Evolutionary conservation across 164 flowering plant genomes (phyloP), one percentile per base, ranked within the genome.

Genomic region (Nymphaea colorata): DNA sequence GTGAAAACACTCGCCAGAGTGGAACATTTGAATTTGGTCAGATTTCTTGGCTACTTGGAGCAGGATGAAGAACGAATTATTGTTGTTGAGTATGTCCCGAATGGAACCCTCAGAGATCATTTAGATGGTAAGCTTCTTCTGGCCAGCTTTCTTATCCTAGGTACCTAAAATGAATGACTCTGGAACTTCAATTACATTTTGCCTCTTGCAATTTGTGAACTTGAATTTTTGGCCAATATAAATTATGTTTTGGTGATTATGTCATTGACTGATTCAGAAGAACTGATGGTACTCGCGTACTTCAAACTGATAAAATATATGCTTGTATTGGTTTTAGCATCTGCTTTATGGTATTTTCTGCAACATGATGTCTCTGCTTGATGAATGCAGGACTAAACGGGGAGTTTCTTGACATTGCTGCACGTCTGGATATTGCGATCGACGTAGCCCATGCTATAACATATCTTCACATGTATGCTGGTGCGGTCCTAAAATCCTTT

Each of bases 371-470:
- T 17, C 64, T 51, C 14, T 51, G 14, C 14, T 51, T 51, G 57
- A 10, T 44, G 3, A 59, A 42, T 81, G 75, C 84, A 93, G 98
- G 93, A 66, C 6, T 80, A 44, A 76, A 79, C 25, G 89, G 97
- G 5, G 76, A 69, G 45, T 61, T 78, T 81, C 90, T 94, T 55
- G 93, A 88, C 77, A 77, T 94, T 70, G 90, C 87, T 70, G 78
- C 82, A 8, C 79, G 98, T 68, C 79, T 94, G 41, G 98, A 91
- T 75, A 78, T 91, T 71, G 95, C 95, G 43, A 88, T 88, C 55
- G 96, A 91, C 77, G 96, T 94, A 53, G 97, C 97, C 36, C 98
- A 94, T 80, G 98, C 97, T 0, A 68, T 94, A 66, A 88, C 98
- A n/a, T 94, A 94, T 82, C 95, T 94, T 63, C 97, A 94, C 67